Evolutionary conservation across 2,329 filamentous ascomycete species (phyloP), one percentile per base, ranked within the genome.

Genomic region (Talaromyces sp.): DNA sequence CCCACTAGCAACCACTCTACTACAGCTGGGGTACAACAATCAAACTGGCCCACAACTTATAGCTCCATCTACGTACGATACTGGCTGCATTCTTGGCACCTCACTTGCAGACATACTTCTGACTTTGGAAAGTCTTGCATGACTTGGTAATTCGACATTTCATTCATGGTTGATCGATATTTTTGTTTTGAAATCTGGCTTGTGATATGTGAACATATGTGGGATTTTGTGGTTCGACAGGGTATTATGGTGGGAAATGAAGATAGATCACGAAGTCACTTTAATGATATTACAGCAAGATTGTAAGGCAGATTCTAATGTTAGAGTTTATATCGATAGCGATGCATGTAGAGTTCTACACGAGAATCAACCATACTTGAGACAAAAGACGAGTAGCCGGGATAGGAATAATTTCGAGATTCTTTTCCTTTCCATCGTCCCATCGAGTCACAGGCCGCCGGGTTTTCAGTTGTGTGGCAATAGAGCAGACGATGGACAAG

Each of bases 1-100:
- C n/a, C 19, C 37, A 4, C 35, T 45, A 9, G 22, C 41, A 9
- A 5, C 19, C 7, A 64, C 54, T 3, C 35, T 64, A 8, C 7
- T 60, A 43, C 62, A 50, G 17, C 56, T 64, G 6, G 62, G 54
- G 10, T 64, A 60, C 35, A 52, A 37, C 3, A 54, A 60, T 52
- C 17, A 49, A 52, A 50, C 43, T 1, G 62, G 62, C 4, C 54
- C 62, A 2, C 62, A 64, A 19, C 15, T 56, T 13, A 27, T 47
- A 1, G 6, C 43, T 15, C 62, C 62, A n/a, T 43, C 47, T 35
- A 22, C 15, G 19, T 61, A 64, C 45, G 62, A 64, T 13, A 45
- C 37, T 45, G 62, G 62, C n/a, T 60, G 62, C 33, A 37, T 43
- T 11, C 10, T 64, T 19, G 37, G 43, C 1, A 64, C 56, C 35